Percentiles rank a stretch among this genome's conserved stretches.
Conservation (phyloP, 1,284 basidiomycete species). For the Papiliotrema laurentii region DNA sequence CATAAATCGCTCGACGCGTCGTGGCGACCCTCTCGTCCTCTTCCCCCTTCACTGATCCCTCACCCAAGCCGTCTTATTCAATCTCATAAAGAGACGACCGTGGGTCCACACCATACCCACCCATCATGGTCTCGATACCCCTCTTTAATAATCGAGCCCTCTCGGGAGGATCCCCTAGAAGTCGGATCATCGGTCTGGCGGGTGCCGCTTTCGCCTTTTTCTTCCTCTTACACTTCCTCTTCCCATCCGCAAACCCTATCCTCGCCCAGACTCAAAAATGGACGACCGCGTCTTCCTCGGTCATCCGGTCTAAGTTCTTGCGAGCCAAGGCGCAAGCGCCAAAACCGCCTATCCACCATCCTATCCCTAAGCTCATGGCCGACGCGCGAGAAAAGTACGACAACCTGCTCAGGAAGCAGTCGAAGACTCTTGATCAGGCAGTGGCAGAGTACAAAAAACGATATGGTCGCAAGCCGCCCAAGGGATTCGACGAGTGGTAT, state of each 20-base stretch:
- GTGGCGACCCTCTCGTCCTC: too few relatives aligned
- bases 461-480: conserved; percentile 73
- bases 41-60: too few relatives aligned
- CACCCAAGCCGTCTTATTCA: background rate
- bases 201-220: conserved; percentile 24
- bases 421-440: conserved; percentile 66
- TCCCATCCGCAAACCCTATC: conserved; percentile 27
- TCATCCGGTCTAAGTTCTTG: conserved; percentile 45
- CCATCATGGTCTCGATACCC: background rate
- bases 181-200: conserved; percentile 21
- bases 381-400: conserved; percentile 67
- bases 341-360: conserved; percentile 56
- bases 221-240: conserved; percentile 33
- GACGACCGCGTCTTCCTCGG: conserved; percentile 44
- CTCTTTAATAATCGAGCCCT: background rate
- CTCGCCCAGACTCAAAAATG: conserved; percentile 37
- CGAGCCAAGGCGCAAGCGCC: conserved; percentile 38
- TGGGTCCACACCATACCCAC: background rate
- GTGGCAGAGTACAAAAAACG: conserved; percentile 71
- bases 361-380: conserved; percentile 75
- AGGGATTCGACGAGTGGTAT: conserved; percentile 87
- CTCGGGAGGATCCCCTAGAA: conserved; percentile 21
- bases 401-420: conserved; percentile 65
- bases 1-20: too few relatives aligned
- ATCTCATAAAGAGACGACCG: background rate